Base-by-base conservation (phyloP, 208 protist species). In the Trypanosoma caninum region DNA sequence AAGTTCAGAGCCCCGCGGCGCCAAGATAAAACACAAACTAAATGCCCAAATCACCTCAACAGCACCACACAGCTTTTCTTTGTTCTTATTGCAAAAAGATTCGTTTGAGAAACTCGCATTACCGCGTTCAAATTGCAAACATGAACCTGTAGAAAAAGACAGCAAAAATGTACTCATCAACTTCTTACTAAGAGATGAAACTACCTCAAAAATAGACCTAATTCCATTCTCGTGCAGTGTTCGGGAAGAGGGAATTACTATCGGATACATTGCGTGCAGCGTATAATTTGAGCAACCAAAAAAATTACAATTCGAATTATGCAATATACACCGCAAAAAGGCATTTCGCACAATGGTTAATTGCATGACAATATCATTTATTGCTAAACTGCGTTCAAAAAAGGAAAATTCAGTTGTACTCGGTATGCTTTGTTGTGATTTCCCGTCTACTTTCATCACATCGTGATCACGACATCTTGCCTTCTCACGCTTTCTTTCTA, bases 1-100 rank as follows among this genome's bases (percentile, higher is more conserved):
- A 48, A 38, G 20, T 0, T 48, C 35, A 53, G 58, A 40, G 30
- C 65, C 31, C 2, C 55, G 4, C 5, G 34, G n/a, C 2, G 46
- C 51, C 18, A 72, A 42, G 18, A 65, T 33, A 23, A 65, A 27
- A 46, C n/a, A 45, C 3, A 72, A 3, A 60, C 65, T 72, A 22
- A 59, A 65, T 13, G 52, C 16, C 65, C 65, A 72, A 11, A 72
- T 31, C 27, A 54, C 7, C n/a, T 72, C 58, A 13, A 72, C 65
- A 20, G 31, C 48, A 40, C 0, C 42, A 35, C 31, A 11, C 0
- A 64, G 30, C 22, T 64, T 20, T 37, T 57, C 23, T 14, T 14
- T 54, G 31, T 18, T 38, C 56, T 25, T 38, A 13, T 38, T 38
- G 34, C n/a, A n/a, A n/a, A n/a, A n/a, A n/a, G n/a, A n/a, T n/a